Percentiles rank a stretch among this genome's conserved stretches.
Evolutionary conservation across 106 monocot genomes (phyloP).

Genomic region (Iris macrosiphon): DNA sequence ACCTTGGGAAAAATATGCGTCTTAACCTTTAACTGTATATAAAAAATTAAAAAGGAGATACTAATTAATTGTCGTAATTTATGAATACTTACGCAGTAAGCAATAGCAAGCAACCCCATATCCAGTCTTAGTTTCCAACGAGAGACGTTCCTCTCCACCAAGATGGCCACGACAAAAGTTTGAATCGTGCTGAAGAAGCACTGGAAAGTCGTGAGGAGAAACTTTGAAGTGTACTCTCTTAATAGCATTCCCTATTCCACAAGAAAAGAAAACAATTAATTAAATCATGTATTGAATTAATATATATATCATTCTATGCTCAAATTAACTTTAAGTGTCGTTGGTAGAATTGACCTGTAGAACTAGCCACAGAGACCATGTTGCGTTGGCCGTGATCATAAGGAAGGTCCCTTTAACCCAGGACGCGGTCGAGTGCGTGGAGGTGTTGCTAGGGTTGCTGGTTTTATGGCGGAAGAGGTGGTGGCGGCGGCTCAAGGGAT

Average conservation of each 20-base stretch:
- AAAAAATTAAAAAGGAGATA: too few relatives aligned
- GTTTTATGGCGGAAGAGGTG: slow-evolving; percentile 5
- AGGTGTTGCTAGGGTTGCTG: not conserved
- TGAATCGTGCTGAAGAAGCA: slow-evolving; percentile 29
- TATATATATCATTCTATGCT: not conserved
- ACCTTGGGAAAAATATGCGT: too few relatives aligned
- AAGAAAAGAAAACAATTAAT: too few relatives aligned
- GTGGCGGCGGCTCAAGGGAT: slow-evolving; percentile 6
- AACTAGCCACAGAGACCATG: slow-evolving; percentile 5
- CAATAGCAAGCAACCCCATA: slow-evolving; percentile 23
- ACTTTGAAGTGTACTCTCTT: slow-evolving; percentile 28
- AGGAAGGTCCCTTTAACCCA: slow-evolving; percentile 38
- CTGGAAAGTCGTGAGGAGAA: slow-evolving; percentile 21
- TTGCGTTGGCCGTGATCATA: slow-evolving; percentile 8
- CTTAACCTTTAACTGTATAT: too few relatives aligned
- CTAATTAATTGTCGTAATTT: not conserved
- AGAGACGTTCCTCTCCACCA: slow-evolving; percentile 24
- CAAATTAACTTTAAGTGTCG: slow-evolving; percentile 8
- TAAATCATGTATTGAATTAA: slow-evolving; percentile 1
- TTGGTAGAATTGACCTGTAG: not conserved
- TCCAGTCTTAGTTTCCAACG: slow-evolving; percentile 36
- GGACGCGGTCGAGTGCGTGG: not conserved
- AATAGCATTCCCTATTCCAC: slow-evolving; percentile 20
- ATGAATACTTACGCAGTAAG: slow-evolving; percentile 23
- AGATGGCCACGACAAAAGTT: slow-evolving; percentile 23